Percentiles rank a stretch among this genome's conserved stretches.
Evolutionary conservation across 441 rosid species (phyloP).

Genomic region (Euphorbia corollata): DNA sequence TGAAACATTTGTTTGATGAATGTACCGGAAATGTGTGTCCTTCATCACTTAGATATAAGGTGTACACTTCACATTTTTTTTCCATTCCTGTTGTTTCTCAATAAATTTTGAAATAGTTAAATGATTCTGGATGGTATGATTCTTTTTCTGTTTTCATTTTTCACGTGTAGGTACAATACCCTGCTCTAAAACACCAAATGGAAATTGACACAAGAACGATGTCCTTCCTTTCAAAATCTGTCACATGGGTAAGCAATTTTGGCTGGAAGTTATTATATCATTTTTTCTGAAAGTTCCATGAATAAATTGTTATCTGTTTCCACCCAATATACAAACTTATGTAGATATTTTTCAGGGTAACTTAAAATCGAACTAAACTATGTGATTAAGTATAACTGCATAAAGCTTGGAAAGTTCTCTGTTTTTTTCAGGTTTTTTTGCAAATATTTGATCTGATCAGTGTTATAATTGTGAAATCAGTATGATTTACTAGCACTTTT

Average conservation of each 20-base stretch:
- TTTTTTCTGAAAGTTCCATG: background rate
- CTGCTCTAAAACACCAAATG: constrained; percentile 70
- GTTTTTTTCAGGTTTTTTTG: background rate
- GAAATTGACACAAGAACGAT: constrained; percentile 59
- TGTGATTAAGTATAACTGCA: background rate
- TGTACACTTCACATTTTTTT: background rate
- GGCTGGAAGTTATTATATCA: background rate
- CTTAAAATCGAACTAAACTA: background rate
- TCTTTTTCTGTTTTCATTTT: background rate
- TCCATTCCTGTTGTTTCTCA: background rate
- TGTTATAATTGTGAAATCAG: constrained; percentile 3
- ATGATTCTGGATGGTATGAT: background rate
- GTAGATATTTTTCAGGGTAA: background rate
- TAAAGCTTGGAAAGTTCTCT: background rate
- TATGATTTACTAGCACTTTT: background rate
- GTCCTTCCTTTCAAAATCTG: constrained; percentile 67
- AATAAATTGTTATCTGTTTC: background rate
- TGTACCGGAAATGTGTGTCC: background rate
- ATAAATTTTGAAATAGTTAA: background rate
- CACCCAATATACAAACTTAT: background rate
- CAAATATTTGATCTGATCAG: background rate
- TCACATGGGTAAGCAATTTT: constrained; percentile 41
- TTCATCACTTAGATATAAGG: background rate
- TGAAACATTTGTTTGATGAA: background rate
- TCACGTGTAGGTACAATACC: constrained; percentile 66